Base-by-base conservation (phyloP, 106 monocot genomes). In the Amphibolis antarctica region DNA sequence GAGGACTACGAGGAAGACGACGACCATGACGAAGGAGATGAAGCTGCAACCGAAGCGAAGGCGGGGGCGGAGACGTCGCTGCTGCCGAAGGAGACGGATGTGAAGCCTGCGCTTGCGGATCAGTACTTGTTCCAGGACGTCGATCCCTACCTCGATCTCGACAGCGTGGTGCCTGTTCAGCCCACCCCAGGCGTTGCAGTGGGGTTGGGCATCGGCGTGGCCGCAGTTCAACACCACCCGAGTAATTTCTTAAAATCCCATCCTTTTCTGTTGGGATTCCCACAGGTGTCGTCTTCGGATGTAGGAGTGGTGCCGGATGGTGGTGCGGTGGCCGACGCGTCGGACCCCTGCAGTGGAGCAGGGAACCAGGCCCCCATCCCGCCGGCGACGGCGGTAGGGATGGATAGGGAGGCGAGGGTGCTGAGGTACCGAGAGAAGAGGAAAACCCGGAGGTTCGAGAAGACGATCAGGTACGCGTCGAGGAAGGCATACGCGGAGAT, bases 381-480 rank as follows among this genome's bases (percentile, higher is more conserved):
- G 56, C 28, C 66, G 20, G 55, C 57, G 59, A 14, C 69, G 56
- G 27, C 62, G 12, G 55, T 44, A 44, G 56, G 48, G 69, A 64
- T 71, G 68, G 80, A 84, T 21, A 54, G 84, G 74, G 84, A 77
- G 71, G 84, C 72, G 27, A 55, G 72, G 27, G 72, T 73, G 65
- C 55, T 73, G 72, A 44, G 72, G 58, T 65, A 65, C 55, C 55
- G 72, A 25, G 72, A 73, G 65, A 73, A 73, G 65, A 20, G 72
- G 57, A 73, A 73, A 65, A 73, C 52, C 57, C 20, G 72, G 29
- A 73, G 24, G 56, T 73, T 73, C 57, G 65, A 65, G 72, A 73
- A 73, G 72, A 73, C 72, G 0, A 73, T 73, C 23, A 43, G 72
- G 46, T 73, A 73, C 56, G 72, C 72, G 0, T 73, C 72, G 36